Evolutionary conservation across 208 protist species (phyloP), one percentile per base, ranked within the genome.

Genomic region (Acanthamoeba healyi): DNA sequence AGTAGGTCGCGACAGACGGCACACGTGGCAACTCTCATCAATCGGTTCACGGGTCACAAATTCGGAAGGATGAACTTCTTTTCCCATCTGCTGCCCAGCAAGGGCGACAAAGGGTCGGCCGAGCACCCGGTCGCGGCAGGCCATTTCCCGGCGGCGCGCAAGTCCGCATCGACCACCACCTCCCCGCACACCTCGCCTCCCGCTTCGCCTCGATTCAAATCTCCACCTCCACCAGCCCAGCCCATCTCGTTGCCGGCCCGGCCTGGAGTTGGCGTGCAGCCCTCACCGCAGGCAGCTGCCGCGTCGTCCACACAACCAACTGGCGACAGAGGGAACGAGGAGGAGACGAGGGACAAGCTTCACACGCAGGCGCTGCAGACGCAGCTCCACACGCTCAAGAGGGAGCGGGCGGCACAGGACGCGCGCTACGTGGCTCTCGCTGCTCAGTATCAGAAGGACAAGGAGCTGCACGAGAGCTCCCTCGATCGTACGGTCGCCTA

Each of bases 401-500:
- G 49, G 70, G 70, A 81, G 38, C 70, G 70, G 10, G 70, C 70
- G 70, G 38, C 70, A 26, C 34, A 51, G 38, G 70, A 81, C 38
- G 70, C 70, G 3, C 70, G 70, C 34, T 81, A 81, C 38, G 70
- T 49, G 22, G 32, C 70, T 10, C 70, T 81, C 38, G 70, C 70
- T 26, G 38, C 38, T 26, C 17, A 81, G 34, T 19, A 49, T 19
- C 70, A 81, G 17, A 46, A 81, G 70, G 70, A 81, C 34, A 40
- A 81, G 38, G 38, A 81, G 70, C 40, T 81, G n/a, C 40, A 81
- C 38, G 70, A 81, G 38, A 38, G 38, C 70, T 40, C 70, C 38
- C 34, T 81, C 40, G 70, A 81, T 19, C 38, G 70, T 81, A 81
- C 34, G 34, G 0, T 44, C 5, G 17, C 0, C 5, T 70, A 38